These are phyloP conservation scores for Russula sp. DNA, from an alignment of 768 basidiomycete species.

Conservation along the genomic window DNA sequence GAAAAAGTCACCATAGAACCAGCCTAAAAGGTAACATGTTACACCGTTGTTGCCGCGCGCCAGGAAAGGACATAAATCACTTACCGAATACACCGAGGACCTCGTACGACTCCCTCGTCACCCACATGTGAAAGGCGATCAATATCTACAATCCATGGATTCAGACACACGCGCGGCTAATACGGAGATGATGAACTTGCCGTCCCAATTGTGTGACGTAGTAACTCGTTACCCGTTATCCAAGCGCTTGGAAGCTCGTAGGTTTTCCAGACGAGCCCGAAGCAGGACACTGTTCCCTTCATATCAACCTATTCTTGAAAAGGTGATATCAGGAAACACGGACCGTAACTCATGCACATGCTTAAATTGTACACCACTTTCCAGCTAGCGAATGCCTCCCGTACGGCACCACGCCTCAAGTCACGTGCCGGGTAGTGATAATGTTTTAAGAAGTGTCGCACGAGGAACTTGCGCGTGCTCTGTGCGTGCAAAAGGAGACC, in stretches of 20 bases:
- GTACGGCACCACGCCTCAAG: conserved; percentile 70
- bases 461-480: conserved; percentile 81
- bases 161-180: conserved; percentile 8
- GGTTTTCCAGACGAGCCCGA: conserved; percentile 85
- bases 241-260: conserved; percentile 80
- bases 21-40: conserved; percentile 50
- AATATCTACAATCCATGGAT: conserved; percentile 52
- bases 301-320: conserved; percentile 2
- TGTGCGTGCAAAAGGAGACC: conserved; percentile 83
- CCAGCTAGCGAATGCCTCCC: conserved; percentile 95
- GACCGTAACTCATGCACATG: conserved; percentile 93
- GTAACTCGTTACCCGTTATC: conserved; percentile 81
- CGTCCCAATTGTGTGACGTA: conserved; percentile 84
- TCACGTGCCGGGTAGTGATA: conserved; percentile 82
- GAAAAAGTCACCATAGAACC: conserved; percentile 99
- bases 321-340: conserved; percentile 28
- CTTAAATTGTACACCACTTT: conserved; percentile 90
- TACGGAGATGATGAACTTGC: conserved; percentile 46
- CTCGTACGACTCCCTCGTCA: conserved; percentile 84
- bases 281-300: conserved; percentile 64
- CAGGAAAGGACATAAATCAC: conserved; percentile 24
- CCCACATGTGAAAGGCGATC: conserved; percentile 88
- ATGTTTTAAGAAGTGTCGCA: conserved; percentile 91
- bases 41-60: neutral
- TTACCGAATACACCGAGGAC: conserved; percentile 90